Evolutionary conservation across 2,329 filamentous ascomycete species (phyloP).

Genomic region (Trichophyton equinum): DNA sequence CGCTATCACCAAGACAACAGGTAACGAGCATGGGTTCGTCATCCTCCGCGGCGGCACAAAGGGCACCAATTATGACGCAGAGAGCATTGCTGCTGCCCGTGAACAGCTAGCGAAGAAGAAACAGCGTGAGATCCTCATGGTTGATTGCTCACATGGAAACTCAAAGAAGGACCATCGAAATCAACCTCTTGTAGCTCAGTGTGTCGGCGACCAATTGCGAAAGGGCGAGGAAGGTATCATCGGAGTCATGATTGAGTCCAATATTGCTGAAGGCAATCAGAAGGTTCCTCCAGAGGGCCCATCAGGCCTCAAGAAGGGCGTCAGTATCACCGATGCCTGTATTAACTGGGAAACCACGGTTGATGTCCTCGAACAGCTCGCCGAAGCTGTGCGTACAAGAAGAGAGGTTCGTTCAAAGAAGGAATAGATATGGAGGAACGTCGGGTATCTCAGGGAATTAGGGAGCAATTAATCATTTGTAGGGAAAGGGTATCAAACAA

Average conservation of each 20-base stretch:
- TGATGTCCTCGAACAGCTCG: conserved; percentile 68
- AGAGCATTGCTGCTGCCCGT: conserved; percentile 75
- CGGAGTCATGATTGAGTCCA: conserved; percentile 98
- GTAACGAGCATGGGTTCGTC: conserved; percentile 95
- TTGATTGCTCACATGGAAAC: conserved; percentile 97
- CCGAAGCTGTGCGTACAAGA: conserved; percentile 66
- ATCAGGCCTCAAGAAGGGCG: conserved; percentile 74
- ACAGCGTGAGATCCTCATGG: conserved; percentile 70
- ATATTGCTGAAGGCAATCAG: conserved; percentile 89
- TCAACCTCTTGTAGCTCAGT: conserved; percentile 81
- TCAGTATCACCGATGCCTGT: conserved; percentile 94
- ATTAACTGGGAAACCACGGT: conserved; percentile 86
- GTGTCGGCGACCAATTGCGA: conserved; percentile 70
- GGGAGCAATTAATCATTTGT: neutral
- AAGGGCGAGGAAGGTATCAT: conserved; percentile 77
- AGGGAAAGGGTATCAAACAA: too few species aligned
- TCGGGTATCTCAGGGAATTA: neutral
- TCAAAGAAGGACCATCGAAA: conserved; percentile 94
- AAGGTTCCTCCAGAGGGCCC: conserved; percentile 84
- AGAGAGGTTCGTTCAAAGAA: conserved; percentile 37
- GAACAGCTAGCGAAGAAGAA: conserved; percentile 62
- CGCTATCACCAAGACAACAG: conserved; percentile 84
- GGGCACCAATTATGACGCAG: conserved; percentile 85
- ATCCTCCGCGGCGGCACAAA: conserved; percentile 85
- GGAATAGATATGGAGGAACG: neutral